Evolutionary conservation across 345 rosid genomes (phyloP), one percentile per base, ranked within the genome.

Genomic region (Bruguiera gymnorhiza): DNA sequence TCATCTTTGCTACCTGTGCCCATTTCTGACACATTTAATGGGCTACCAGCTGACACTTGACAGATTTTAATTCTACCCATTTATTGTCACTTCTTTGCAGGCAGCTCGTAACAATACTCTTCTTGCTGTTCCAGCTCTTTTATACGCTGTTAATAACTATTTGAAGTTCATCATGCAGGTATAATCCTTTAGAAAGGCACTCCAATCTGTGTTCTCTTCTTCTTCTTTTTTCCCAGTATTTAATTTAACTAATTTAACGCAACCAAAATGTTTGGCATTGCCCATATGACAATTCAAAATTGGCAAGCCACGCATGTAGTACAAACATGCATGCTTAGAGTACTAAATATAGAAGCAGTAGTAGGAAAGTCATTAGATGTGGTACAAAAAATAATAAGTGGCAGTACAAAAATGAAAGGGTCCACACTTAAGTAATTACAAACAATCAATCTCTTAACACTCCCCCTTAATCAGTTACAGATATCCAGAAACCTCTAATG

Each of bases 111-210:
- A 88, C 81, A 94, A 94, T 77, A 84, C 72, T 62, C 96, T 94
- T 78, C 96, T 94, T 26, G 98, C 97, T 60, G 95, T 89, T 82
- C 98, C 98, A 67, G 97, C 98, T 6, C 60, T 88, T 77, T 78
- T 94, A 6, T 94, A 94, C 78, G 98, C 98, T 27, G 75, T 94
- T 78, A 94, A 91, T 80, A 94, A 94, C 78, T 94, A 94, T 76
- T 80, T 94, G 70, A 94, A 94, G 83, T 94, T 94, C 86, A 89
- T 78, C 59, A 94, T 94, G 98, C 98, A 94, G 98, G 98, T 91
- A 86, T 31, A 20, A 18, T 43, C 27, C 46, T 61, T 24, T 53
- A 48, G 50, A 27, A 34, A 11, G 19, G 16, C 20, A 16, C 50
- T 56, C 18, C 24, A 18, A 39, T 30, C 9, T 60, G 2, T 43